A percentile compares a stretch with the other conserved stretches of the same genome.
Evolutionary conservation across 352 stramenopile genomes (phyloP).

Genomic region (Phytophthora meadii): DNA sequence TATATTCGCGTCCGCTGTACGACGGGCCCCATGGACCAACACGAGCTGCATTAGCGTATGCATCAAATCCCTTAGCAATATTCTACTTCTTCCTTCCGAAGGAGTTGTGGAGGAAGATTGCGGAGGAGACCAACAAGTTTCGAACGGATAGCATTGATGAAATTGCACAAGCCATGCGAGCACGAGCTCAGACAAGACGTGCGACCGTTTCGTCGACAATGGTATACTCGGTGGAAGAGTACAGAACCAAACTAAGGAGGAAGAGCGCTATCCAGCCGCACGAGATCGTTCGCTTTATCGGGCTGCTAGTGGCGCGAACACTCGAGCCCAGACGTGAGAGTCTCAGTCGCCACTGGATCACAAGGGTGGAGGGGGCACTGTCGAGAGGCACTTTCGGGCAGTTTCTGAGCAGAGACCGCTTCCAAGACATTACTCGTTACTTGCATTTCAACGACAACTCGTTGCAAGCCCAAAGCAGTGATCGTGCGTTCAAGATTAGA

Average conservation of each 20-base stretch:
- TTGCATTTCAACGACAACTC: no score
- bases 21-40: not conserved
- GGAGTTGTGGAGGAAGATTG: constrained; percentile 8
- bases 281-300: not conserved
- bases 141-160: not conserved
- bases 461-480: no score
- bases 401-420: no score
- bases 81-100: constrained; percentile 15
- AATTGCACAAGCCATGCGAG: not conserved
- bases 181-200: not conserved
- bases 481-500: no score
- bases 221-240: not conserved
- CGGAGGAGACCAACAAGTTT: not conserved
- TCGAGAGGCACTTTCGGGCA: no score
- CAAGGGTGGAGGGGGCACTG: no score
- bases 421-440: no score
- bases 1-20: no score
- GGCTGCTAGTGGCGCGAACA: no score
- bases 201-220: not conserved
- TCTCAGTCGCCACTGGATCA: no score
- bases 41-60: constrained; percentile 2
- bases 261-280: constrained; percentile 1
- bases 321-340: no score
- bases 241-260: not conserved
- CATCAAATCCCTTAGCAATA: not conserved